Conservation (phyloP, 345 rosid genomes). For the Excoecaria cochinchinensis region DNA sequence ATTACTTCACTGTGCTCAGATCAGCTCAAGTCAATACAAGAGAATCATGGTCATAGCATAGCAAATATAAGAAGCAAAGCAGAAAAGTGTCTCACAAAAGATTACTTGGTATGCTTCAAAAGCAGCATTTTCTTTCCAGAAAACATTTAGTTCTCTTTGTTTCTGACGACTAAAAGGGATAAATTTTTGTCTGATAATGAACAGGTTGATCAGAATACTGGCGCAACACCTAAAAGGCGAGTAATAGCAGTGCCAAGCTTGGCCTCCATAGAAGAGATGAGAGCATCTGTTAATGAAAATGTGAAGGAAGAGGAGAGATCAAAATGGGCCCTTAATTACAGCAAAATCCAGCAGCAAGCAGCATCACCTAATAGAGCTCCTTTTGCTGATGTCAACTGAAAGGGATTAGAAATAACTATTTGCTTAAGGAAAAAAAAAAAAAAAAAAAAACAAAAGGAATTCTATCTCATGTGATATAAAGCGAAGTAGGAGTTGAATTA, state of each 20-base stretch:
- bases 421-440: no score
- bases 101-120: slow-evolving; percentile 58
- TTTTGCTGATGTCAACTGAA: slow-evolving; percentile 56
- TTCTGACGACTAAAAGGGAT: no score
- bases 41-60: slow-evolving; percentile 56
- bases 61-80: slow-evolving; percentile 58
- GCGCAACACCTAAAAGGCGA: slow-evolving; percentile 53
- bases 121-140: neutral
- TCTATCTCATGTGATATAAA: no score
- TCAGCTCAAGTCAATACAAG: slow-evolving; percentile 52
- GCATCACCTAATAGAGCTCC: slow-evolving; percentile 63
- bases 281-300: slow-evolving; percentile 25
- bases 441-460: no score
- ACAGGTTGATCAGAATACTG: slow-evolving; percentile 59
- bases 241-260: slow-evolving; percentile 60
- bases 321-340: slow-evolving; percentile 29
- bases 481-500: neutral
- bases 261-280: slow-evolving; percentile 71
- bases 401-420: neutral
- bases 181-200: neutral
- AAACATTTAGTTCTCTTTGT: no score
- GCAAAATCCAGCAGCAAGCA: slow-evolving; percentile 34
- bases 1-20: slow-evolving; percentile 47
- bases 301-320: slow-evolving; percentile 30
- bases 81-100: slow-evolving; percentile 64